Base-by-base conservation (phyloP, 495 filamentous ascomycete species). In the Penicillium pulvis region DNA sequence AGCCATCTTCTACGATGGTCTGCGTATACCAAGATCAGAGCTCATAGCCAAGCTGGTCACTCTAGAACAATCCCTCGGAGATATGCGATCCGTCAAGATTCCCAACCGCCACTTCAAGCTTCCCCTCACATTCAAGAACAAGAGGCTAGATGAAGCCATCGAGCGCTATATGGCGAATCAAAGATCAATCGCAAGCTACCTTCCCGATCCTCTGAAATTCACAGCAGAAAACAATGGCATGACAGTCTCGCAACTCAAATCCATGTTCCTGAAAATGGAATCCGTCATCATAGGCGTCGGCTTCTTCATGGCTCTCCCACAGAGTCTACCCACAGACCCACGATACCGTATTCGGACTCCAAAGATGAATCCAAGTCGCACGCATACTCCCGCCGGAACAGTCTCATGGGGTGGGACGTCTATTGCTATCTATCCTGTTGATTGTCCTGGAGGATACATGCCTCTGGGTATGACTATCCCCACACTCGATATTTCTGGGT, bases 281-380 rank as follows among this genome's bases (percentile, higher is more conserved):
- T 24, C 45, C 43, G 76, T 86, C 51, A 76, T 80, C 20, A 73
- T 87, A 2, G 71, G 77, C 8, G 81, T 86, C 12, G 85, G 84
- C 11, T 86, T 87, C 67, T 81, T 83, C 68, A 78, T 75, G 33
- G 82, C 79, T 7, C 73, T 79, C 7, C 81, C 85, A 3, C 64
- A 83, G 3, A 71, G 78, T 17, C 68, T 85, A n/a, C 84, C 84
- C 0, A 71, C 83, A 12, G 81, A 86, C 64, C 84, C 84, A 0
- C 71, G 79, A 0, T 71, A 81, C 20, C 68, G 80, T 10, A 76
- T 87, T 56, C 75, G 70, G n/a, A 74, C 75, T 36, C 82, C 81
- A 7, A 87, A 87, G 65, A 77, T 78, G 66, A 87, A 87, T 55
- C 84, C 84, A 3, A 81, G 75, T 6, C 75, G 84, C 4, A 75